Percentiles rank a stretch among this genome's conserved stretches.
Conservation (phyloP, 1,139 yeast genomes). For the Candida glucosophila region DNA sequence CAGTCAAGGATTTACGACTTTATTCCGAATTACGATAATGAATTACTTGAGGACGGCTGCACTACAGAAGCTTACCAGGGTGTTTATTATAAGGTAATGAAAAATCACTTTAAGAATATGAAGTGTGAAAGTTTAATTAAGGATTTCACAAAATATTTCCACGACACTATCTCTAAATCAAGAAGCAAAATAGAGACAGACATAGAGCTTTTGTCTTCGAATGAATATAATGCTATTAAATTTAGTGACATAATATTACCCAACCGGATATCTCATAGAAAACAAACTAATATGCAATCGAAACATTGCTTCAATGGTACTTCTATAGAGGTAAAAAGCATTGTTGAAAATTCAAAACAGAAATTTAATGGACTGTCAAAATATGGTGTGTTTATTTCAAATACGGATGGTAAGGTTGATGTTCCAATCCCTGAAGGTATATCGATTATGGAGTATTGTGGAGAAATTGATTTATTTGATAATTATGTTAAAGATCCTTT, state of each 20-base stretch:
- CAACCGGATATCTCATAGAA: conserved; percentile 16
- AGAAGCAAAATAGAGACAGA: too few species aligned
- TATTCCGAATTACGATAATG: conserved; percentile 24
- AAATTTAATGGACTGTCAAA: conserved; percentile 69
- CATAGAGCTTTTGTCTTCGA: conserved; percentile 16
- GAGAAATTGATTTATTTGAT: conserved; percentile 60
- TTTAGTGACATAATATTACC: conserved; percentile 25
- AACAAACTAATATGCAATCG: conserved; percentile 11
- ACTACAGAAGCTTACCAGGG: conserved; percentile 44
- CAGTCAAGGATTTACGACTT: conserved; percentile 1
- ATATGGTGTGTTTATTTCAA: conserved; percentile 49
- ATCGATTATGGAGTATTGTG: conserved; percentile 57
- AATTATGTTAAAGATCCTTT: conserved; percentile 55
- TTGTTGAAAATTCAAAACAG: conserved; percentile 48
- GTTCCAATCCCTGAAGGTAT: conserved; percentile 45
- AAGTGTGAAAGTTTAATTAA: background rate
- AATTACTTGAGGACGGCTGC: conserved; percentile 30
- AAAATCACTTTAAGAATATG: conserved; percentile 18
- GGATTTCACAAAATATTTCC: background rate
- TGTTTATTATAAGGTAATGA: conserved; percentile 37
- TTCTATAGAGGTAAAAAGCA: conserved; percentile 32
- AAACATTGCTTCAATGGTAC: too few species aligned
- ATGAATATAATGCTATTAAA: conserved; percentile 22
- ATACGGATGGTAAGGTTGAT: conserved; percentile 11
- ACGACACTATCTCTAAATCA: background rate